Percentiles rank a stretch among this genome's conserved stretches.
These are phyloP conservation scores for Podospora australis DNA, from an alignment of 495 filamentous ascomycete species.

Conservation along the genomic window DNA sequence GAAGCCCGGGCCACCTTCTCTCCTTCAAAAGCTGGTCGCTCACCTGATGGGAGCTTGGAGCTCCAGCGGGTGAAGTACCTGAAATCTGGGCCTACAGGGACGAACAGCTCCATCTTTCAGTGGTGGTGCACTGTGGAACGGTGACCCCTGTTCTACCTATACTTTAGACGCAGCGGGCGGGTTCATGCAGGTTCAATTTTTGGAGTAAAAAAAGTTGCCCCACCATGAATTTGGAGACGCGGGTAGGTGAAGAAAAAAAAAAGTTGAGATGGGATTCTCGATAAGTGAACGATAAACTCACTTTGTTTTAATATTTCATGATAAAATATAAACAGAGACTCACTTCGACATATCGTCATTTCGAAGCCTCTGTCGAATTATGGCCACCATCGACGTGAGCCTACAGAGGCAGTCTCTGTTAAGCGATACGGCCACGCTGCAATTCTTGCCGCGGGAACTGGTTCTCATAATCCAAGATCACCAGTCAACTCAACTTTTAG, in stretches of 20 bases:
- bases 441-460: constrained; percentile 58
- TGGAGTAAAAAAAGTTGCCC: constrained; percentile 8
- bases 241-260: constrained; percentile 26
- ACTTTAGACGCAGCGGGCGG: constrained; percentile 1
- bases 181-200: neutral
- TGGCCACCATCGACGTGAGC: constrained; percentile 40
- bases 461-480: constrained; percentile 56
- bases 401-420: constrained; percentile 34
- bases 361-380: constrained; percentile 21
- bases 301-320: neutral
- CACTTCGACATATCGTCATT: constrained; percentile 13
- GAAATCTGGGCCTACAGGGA: too few relatives aligned
- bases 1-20: neutral
- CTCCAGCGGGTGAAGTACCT: too few relatives aligned
- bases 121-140: neutral
- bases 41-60: too few relatives aligned
- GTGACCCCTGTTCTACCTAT: constrained; percentile 7
- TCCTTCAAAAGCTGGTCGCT: too few relatives aligned
- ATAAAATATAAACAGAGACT: constrained; percentile 12
- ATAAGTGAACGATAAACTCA: neutral
- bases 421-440: constrained; percentile 35
- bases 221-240: constrained; percentile 21
- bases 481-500: constrained; percentile 58
- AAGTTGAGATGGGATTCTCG: constrained; percentile 18
- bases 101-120: too few relatives aligned